Conservation (phyloP, 202 grass and related monocot species). For the Carex sylvatica region DNA sequence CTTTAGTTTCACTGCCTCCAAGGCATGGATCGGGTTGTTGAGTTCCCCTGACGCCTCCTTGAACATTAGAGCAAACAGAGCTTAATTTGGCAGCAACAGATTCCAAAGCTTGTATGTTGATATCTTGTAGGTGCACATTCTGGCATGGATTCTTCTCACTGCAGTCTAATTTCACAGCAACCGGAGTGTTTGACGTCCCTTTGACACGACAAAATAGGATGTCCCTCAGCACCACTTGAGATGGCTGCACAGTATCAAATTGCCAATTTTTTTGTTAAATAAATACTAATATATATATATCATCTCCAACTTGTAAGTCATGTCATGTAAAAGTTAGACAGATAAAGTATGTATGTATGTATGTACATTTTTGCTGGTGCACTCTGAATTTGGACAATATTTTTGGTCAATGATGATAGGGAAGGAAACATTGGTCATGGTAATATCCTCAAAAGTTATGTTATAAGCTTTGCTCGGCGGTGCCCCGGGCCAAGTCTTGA, state of each 20-base stretch:
- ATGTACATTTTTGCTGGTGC: constrained; percentile 24
- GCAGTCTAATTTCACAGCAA: constrained; percentile 32
- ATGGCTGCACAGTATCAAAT: constrained; percentile 29
- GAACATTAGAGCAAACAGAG: constrained; percentile 15
- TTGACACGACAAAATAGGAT: constrained; percentile 22
- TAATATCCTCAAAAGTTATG: constrained; percentile 54
- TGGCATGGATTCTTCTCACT: constrained; percentile 24
- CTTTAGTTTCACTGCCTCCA: neutral
- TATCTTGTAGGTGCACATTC: constrained; percentile 23
- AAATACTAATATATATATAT: constrained; percentile 3
- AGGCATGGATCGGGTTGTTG: constrained; percentile 27
- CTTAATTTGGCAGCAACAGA: neutral
- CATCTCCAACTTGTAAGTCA: neutral
- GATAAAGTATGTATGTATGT: neutral
- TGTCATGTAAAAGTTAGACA: neutral
- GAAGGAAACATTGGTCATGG: constrained; percentile 39
- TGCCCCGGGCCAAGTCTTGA: constrained; percentile 74
- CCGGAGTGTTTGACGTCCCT: constrained; percentile 31
- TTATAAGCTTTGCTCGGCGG: constrained; percentile 35
- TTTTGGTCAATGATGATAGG: constrained; percentile 75
- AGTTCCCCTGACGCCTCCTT: neutral
- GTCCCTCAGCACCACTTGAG: constrained; percentile 26
- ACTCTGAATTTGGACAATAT: constrained; percentile 53
- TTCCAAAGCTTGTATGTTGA: constrained; percentile 4
- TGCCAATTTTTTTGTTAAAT: neutral